Conservation (phyloP, 345 rosid genomes). For the Dipteronia dyeriana region DNA sequence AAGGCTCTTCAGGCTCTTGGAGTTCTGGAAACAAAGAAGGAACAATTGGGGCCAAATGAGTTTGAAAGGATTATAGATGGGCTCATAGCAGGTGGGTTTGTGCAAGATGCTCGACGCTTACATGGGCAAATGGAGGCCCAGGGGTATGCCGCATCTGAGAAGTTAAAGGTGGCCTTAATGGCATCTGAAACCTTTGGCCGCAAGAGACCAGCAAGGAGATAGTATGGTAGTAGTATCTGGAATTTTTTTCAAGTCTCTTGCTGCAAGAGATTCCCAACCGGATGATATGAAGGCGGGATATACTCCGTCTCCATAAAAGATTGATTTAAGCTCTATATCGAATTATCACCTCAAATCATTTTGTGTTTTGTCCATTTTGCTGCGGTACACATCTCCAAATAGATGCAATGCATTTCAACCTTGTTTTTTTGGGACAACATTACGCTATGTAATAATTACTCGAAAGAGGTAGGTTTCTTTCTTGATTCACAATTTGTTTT, state of each 20-base stretch:
- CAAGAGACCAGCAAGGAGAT: constrained; percentile 24
- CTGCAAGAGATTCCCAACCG: constrained; percentile 1
- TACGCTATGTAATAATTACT: neutral
- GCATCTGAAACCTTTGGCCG: constrained; percentile 28
- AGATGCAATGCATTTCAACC: constrained; percentile 6
- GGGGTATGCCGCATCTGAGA: constrained; percentile 47
- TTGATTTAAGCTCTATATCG: neutral
- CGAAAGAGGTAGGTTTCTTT: constrained; percentile 7
- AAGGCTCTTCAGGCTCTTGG: constrained; percentile 81
- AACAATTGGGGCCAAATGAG: constrained; percentile 51
- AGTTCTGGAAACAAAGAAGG: constrained; percentile 51
- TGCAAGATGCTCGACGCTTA: constrained; percentile 63
- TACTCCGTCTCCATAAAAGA: neutral
- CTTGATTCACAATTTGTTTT: neutral
- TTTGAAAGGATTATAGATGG: constrained; percentile 63
- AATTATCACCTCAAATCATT: neutral
- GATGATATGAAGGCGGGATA: neutral
- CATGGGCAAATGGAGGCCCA: constrained; percentile 53
- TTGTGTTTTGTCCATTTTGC: neutral
- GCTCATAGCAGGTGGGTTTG: constrained; percentile 63
- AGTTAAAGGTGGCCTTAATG: constrained; percentile 34
- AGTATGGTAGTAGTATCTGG: neutral
- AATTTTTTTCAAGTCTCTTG: neutral
- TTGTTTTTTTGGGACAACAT: neutral
- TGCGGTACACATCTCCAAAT: neutral